Evolutionary conservation across 805 yeast species (phyloP).

Genomic region (Yamadazyma nakazawae): DNA sequence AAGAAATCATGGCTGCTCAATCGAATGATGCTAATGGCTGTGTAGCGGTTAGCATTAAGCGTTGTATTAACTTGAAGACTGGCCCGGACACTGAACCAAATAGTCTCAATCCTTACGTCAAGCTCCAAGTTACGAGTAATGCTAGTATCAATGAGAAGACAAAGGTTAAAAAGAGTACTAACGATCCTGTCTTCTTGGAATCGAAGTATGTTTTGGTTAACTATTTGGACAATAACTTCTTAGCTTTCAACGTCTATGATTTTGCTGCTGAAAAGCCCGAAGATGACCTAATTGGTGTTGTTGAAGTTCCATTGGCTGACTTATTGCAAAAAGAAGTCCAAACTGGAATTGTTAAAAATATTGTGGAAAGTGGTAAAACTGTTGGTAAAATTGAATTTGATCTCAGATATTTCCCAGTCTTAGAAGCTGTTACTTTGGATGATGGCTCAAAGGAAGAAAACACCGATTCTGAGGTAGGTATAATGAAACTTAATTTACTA

Average conservation of each 20-base stretch:
- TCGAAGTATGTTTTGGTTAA: constrained; percentile 58
- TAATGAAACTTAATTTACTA: constrained; percentile 59
- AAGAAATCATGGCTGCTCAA: constrained; percentile 62
- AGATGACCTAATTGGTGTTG: constrained; percentile 46
- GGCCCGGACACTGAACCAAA: constrained; percentile 37
- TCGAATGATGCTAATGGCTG: constrained; percentile 69
- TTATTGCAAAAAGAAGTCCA: constrained; percentile 53
- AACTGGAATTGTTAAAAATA: constrained; percentile 41
- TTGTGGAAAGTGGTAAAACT: constrained; percentile 48
- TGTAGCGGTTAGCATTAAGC: constrained; percentile 58
- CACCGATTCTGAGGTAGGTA: constrained; percentile 69
- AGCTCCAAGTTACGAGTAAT: constrained; percentile 34
- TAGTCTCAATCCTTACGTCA: constrained; percentile 55
- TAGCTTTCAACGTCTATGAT: constrained; percentile 54
- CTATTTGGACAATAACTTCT: constrained; percentile 49
- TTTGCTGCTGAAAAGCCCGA: constrained; percentile 52
- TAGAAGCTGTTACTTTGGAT: constrained; percentile 41
- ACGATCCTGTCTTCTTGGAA: constrained; percentile 65
- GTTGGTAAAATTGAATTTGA: constrained; percentile 63
- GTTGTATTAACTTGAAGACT: constrained; percentile 48
- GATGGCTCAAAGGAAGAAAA: constrained; percentile 49
- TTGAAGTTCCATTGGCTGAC: constrained; percentile 55
- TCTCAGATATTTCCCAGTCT: constrained; percentile 46
- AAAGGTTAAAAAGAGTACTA: constrained; percentile 52
- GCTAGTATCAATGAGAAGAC: constrained; percentile 50